These are phyloP conservation scores for Globisporangium middletonii DNA, from an alignment of 352 stramenopile genomes.

Conservation along the genomic window DNA sequence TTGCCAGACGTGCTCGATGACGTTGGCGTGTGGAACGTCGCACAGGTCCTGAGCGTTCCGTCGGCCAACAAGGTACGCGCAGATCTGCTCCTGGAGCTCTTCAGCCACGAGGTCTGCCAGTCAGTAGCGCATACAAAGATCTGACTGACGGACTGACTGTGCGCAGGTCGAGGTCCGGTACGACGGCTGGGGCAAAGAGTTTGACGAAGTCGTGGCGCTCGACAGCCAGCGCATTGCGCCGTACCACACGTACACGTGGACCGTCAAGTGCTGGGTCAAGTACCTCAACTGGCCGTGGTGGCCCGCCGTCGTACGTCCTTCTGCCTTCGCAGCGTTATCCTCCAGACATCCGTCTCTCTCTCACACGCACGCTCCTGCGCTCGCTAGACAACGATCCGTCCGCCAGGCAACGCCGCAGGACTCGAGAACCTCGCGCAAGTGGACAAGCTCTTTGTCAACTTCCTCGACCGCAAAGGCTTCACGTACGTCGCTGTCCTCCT, in stretches of 20 bases:
- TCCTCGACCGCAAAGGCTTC: constrained; percentile 42
- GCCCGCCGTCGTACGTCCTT: constrained; percentile 45
- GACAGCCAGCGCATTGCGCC: constrained; percentile 56
- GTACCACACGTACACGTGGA: constrained; percentile 71
- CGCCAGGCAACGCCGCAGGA: constrained; percentile 36
- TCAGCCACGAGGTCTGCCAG: background rate
- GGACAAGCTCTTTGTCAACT: constrained; percentile 44
- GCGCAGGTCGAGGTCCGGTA: constrained; percentile 54
- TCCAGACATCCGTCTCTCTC: background rate
- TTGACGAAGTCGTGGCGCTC: constrained; percentile 50
- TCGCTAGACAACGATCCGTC: constrained; percentile 47
- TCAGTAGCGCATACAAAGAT: background rate
- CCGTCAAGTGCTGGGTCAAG: constrained; percentile 76
- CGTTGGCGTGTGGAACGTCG: constrained; percentile 67
- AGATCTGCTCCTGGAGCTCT: no score
- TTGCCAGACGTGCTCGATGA: constrained; percentile 49
- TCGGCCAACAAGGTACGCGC: constrained; percentile 5
- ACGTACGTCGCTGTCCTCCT: background rate
- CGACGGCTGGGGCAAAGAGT: constrained; percentile 53
- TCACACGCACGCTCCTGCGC: background rate
- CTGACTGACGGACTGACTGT: background rate
- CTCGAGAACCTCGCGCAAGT: constrained; percentile 30
- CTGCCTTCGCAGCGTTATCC: background rate
- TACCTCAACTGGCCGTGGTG: constrained; percentile 79
- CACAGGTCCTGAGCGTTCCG: constrained; percentile 30